Percentiles rank a stretch among this genome's conserved stretches.
phyloP scores from a whole-genome alignment of 2,329 filamentous ascomycete genomes.

The Sporothrix dimorphospora region DNA sequence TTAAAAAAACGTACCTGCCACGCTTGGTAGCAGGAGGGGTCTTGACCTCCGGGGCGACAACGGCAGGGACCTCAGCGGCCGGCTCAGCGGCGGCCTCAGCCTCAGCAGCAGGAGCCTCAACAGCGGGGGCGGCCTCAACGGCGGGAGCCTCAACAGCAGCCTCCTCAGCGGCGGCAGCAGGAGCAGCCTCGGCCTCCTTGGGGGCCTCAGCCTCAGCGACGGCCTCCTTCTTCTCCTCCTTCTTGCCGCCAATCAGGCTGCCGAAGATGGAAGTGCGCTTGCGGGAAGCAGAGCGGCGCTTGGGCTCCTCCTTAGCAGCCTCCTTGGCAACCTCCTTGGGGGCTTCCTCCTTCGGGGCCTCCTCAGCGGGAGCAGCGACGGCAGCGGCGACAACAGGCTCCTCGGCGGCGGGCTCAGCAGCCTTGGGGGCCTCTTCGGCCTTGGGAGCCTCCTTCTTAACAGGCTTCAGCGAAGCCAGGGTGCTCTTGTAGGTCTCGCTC shows the following conservation, averaged over 20 bases:
- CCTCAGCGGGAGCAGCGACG: conserved; percentile 37
- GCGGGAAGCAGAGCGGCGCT: conserved; percentile 64
- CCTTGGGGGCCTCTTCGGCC: conserved; percentile 44
- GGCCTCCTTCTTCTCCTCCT: conserved; percentile 41
- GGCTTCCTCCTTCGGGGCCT: conserved; percentile 38
- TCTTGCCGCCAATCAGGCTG: conserved; percentile 60
- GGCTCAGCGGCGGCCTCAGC: conserved; percentile 39
- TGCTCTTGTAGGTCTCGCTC: conserved; percentile 86
- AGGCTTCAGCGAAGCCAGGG: conserved; percentile 70
- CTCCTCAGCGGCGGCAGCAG: conserved; percentile 43
- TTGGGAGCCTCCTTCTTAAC: conserved; percentile 50
- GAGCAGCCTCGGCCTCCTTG: conserved; percentile 41
- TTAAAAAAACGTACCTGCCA: conserved; percentile 35
- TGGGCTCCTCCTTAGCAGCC: conserved; percentile 58
- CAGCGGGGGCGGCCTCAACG: conserved; percentile 39
- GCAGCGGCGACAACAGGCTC: conserved; percentile 31
- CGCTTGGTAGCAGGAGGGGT: conserved; percentile 48
- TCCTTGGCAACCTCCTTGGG: conserved; percentile 44
- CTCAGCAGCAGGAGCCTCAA: conserved; percentile 41
- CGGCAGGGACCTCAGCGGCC: conserved; percentile 41
- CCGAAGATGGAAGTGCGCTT: conserved; percentile 69
- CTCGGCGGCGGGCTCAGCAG: conserved; percentile 27
- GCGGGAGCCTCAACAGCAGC: conserved; percentile 32
- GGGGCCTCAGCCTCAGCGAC: conserved; percentile 42
- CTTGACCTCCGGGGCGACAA: conserved; percentile 46